Base-by-base conservation (phyloP, 352 stramenopile species). In the Globisporangium cylindrosporum region DNA sequence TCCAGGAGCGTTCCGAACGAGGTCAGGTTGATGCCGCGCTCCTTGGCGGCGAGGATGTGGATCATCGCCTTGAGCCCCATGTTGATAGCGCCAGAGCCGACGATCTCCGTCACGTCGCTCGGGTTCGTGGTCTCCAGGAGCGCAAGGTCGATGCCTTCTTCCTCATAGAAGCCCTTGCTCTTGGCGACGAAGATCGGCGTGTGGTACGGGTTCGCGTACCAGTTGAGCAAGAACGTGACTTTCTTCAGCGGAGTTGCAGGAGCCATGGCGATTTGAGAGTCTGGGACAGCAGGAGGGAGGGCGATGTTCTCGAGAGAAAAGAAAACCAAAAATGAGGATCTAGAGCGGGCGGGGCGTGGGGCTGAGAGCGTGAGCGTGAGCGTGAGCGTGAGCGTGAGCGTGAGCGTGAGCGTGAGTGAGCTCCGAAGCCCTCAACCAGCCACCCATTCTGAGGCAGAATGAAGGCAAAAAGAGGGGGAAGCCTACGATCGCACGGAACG, bases 31-130 rank as follows among this genome's bases (percentile, higher is more conserved):
- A 84, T 84, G 10, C 77, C 77, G 32, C 77, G 77, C 38, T 84
- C 77, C 74, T 84, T 84, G 43, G 77, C 77, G 0, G 77, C 77
- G 7, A 84, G 62, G 57, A 84, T 84, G 66, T 84, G 77, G 54
- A 84, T 84, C 77, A 84, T 84, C 24, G 77, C 77, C 64, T 84
- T 84, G 24, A 84, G 71, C 2, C 77, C 77, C 70, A 84, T 76
- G 64, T 84, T 80, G 56, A 80, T 75, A 20, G 74, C 72, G 14
- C 77, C 77, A 0, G 77, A 84, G 51, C 77, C 77, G 27, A 84
- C 77, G 62, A 84, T 84, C 74, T 84, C 77, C 25, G 77, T 84
- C 61, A 84, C 77, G 20, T 84, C 77, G 57, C 74, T 81, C 27
- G 77, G 77, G 60, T 84, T 84, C 41, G 77, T 84, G 18, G 77